Conservation (phyloP, 768 basidiomycete species). For the Suillus lakei region DNA sequence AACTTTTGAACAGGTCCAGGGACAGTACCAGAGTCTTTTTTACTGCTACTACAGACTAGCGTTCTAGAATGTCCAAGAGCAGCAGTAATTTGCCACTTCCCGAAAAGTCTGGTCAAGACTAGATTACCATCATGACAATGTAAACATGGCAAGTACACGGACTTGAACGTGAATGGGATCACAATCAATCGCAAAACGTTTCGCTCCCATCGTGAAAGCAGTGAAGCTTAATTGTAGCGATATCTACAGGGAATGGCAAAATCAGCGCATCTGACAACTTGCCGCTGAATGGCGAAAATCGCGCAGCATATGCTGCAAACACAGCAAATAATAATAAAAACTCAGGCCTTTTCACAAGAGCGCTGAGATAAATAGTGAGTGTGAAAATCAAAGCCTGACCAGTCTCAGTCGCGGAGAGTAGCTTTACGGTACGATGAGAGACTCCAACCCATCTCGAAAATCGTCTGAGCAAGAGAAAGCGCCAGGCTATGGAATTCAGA, state of each 20-base stretch:
- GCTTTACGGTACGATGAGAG: not conserved
- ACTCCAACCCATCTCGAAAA: conserved; percentile 18
- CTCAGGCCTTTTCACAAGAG: not conserved
- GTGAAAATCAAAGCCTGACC: not conserved
- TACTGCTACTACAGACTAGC: no score
- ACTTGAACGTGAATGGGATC: not conserved
- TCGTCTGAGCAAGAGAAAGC: conserved; percentile 15
- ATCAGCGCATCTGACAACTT: conserved; percentile 23
- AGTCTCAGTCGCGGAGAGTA: not conserved
- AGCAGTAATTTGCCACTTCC: not conserved
- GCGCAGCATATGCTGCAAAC: conserved; percentile 16
- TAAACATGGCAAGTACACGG: not conserved
- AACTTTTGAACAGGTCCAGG: not conserved
- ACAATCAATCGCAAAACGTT: not conserved
- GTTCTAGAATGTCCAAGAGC: not conserved
- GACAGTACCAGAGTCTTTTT: no score
- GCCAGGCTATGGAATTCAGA: conserved; percentile 36
- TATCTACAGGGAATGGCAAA: conserved; percentile 28
- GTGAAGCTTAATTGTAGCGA: conserved; percentile 5
- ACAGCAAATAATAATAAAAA: conserved; percentile 10
- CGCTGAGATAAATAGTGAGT: conserved; percentile 22
- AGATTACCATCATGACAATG: not conserved
- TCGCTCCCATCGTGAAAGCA: not conserved
- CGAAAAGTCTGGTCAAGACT: not conserved
- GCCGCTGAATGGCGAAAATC: conserved; percentile 31